Evolutionary conservation across 495 filamentous ascomycete species (phyloP).

Genomic region (Xylaria grammica): DNA sequence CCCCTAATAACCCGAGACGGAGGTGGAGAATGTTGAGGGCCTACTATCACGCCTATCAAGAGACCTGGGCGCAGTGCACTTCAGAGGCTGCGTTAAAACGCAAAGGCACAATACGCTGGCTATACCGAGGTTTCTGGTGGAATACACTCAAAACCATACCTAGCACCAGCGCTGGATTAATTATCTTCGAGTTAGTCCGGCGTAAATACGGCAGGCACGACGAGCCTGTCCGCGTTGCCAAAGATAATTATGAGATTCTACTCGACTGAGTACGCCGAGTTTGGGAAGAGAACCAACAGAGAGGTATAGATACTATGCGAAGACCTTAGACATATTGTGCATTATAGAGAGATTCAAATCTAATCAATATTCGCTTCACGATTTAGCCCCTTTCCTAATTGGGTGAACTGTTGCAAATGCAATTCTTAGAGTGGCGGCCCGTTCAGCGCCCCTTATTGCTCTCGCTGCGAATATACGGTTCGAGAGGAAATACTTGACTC

Average conservation of each 20-base stretch:
- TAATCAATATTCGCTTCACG: not conserved
- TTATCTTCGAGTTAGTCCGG: conserved; percentile 87
- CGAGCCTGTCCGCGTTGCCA: conserved; percentile 62
- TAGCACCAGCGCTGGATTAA: conserved; percentile 84
- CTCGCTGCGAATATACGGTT: conserved; percentile 53
- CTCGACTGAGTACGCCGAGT: conserved; percentile 45
- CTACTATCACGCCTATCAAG: conserved; percentile 77
- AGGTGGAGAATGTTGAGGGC: conserved; percentile 61
- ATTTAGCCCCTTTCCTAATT: not conserved
- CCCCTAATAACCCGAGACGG: conserved; percentile 33
- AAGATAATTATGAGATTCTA: conserved; percentile 77
- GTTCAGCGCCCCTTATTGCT: conserved; percentile 38
- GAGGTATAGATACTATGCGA: not conserved
- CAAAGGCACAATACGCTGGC: conserved; percentile 67
- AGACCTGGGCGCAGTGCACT: conserved; percentile 73
- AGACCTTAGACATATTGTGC: not conserved
- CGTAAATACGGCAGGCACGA: conserved; percentile 74
- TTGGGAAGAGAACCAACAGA: conserved; percentile 5
- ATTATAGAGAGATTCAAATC: not conserved
- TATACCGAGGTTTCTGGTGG: conserved; percentile 77
- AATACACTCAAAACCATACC: conserved; percentile 82
- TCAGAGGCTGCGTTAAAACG: conserved; percentile 66
- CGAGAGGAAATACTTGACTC: conserved; percentile 58
- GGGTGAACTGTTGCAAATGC: not conserved
- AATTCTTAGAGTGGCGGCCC: not conserved